Conservation (phyloP, 2,329 filamentous ascomycete species). For the Aureobasidium subglaciale region DNA sequence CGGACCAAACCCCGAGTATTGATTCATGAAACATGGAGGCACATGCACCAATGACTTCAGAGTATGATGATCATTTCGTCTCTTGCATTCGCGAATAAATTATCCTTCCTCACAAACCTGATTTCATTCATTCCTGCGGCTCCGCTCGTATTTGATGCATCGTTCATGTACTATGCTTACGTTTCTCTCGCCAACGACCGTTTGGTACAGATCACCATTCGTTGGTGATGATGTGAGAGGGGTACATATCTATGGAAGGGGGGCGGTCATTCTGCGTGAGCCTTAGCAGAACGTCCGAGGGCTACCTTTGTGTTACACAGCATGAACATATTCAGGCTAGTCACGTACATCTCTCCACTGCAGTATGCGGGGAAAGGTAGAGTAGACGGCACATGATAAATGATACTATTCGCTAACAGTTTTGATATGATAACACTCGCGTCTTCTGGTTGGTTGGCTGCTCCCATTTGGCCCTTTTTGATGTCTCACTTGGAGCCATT, state of each 20-base stretch:
- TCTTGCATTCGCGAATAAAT: background rate
- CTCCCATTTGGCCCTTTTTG: background rate
- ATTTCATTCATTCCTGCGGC: background rate
- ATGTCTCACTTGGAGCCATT: slow-evolving; percentile 11
- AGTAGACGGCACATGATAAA: background rate
- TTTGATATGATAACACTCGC: background rate
- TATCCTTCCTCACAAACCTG: background rate
- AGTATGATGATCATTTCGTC: no score
- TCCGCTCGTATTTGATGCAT: background rate
- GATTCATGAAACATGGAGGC: background rate
- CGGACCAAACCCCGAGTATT: background rate
- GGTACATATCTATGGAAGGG: background rate
- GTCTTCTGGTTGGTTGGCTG: background rate
- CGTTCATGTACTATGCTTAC: background rate
- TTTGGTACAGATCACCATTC: background rate
- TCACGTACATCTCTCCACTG: background rate
- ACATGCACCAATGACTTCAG: background rate
- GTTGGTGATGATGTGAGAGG: background rate
- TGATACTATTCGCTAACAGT: background rate
- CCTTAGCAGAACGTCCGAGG: background rate
- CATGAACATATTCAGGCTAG: background rate
- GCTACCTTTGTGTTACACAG: slow-evolving; percentile 2
- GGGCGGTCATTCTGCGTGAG: background rate
- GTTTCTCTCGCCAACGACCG: background rate
- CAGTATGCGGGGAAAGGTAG: background rate